A percentile compares a stretch with the other conserved stretches of the same genome.
Evolutionary conservation across 192 early-diverging fungal genomes (phyloP).

Genomic region (Funneliformis mosseae): DNA sequence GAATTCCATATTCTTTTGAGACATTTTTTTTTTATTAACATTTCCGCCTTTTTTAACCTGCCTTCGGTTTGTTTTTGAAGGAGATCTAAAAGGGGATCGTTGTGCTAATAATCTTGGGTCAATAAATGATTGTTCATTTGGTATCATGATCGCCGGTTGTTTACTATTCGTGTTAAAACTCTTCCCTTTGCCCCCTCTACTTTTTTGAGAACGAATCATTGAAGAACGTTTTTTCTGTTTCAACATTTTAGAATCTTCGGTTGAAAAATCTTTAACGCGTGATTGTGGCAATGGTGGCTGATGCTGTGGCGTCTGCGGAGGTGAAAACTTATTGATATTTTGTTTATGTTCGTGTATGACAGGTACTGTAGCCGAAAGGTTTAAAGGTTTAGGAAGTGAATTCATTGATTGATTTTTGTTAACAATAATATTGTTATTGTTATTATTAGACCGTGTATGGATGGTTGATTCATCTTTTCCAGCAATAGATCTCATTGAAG

Average conservation of each 20-base stretch:
- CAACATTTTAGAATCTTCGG: not conserved
- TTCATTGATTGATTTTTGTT: not conserved
- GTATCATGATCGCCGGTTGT: not conserved
- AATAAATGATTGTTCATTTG: not conserved
- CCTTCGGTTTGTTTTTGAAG: not conserved
- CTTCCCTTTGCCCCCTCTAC: slow-evolving; percentile 7
- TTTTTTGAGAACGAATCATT: not conserved
- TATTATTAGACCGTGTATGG: not conserved
- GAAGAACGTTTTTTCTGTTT: slow-evolving; percentile 3
- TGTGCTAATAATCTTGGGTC: slow-evolving; percentile 1
- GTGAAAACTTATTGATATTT: not conserved
- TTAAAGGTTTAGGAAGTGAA: not conserved
- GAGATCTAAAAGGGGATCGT: not conserved
- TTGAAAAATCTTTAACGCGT: not conserved
- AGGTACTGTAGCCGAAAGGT: not conserved
- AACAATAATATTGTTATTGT: not conserved
- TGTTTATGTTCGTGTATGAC: not conserved
- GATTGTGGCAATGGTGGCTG: not conserved
- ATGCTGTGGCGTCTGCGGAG: not conserved
- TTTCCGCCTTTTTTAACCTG: not conserved
- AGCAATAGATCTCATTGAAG: not conserved
- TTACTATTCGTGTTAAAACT: not conserved
- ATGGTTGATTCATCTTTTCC: no score
- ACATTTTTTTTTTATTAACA: not conserved
- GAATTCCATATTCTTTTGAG: slow-evolving; percentile 15